Evolutionary conservation across 2,329 filamentous ascomycete genomes (phyloP).

Genomic region (Aspergillus thermomutatus): DNA sequence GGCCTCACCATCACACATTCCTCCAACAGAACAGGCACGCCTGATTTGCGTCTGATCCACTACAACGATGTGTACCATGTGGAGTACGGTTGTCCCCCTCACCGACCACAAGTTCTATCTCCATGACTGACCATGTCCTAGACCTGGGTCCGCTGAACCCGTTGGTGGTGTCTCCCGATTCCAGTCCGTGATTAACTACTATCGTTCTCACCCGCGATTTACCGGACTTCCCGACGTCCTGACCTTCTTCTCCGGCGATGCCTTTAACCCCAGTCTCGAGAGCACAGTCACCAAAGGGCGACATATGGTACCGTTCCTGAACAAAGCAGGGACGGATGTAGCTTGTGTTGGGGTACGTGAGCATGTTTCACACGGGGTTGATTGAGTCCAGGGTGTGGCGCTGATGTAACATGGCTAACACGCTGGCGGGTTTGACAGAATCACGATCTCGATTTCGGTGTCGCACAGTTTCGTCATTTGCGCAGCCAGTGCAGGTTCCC

Average conservation of each 20-base stretch:
- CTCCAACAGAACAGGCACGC: slow-evolving; percentile 46
- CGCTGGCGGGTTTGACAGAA: slow-evolving; percentile 53
- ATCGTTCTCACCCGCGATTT: slow-evolving; percentile 61
- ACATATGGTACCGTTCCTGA: slow-evolving; percentile 86
- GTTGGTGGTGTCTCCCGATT: slow-evolving; percentile 80
- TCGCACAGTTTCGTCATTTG: slow-evolving; percentile 72
- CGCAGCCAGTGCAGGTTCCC: slow-evolving; percentile 75
- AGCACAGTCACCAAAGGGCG: slow-evolving; percentile 84
- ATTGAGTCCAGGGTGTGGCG: neutral
- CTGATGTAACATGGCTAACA: slow-evolving; percentile 2
- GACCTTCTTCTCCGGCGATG: slow-evolving; percentile 87
- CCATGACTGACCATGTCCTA: slow-evolving; percentile 21
- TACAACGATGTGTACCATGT: slow-evolving; percentile 96
- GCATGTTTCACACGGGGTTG: neutral
- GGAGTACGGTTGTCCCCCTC: slow-evolving; percentile 47
- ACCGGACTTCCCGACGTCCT: slow-evolving; percentile 62
- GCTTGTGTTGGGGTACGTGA: slow-evolving; percentile 74
- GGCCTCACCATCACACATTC: slow-evolving; percentile 43
- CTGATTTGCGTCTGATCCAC: slow-evolving; percentile 78
- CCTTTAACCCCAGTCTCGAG: slow-evolving; percentile 87
- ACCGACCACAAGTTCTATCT: neutral
- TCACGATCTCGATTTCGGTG: slow-evolving; percentile 89
- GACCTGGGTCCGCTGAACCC: slow-evolving; percentile 68
- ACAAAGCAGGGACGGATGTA: slow-evolving; percentile 71
- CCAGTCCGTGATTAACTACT: slow-evolving; percentile 72